Base-by-base conservation (phyloP, 345 rosid genomes). In the Odontarrhena argentea region DNA sequence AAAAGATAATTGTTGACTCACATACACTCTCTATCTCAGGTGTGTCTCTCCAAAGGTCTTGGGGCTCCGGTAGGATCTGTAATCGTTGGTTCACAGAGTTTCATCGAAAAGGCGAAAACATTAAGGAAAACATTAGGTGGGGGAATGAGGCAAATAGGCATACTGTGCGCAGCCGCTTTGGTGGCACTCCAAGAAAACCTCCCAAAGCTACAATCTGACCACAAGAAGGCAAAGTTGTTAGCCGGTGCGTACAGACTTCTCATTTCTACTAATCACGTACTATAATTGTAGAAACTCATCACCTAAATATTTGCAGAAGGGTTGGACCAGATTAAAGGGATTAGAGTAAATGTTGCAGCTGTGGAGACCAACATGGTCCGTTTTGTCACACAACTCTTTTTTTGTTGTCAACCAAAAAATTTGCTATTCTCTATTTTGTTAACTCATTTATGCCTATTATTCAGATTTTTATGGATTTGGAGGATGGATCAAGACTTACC, bases 51-150 rank as follows among this genome's bases (percentile, higher is more conserved):
- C 0, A 91, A 94, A 79, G 97, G 96, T 44, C 76, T 91, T 25
- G 99, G 97, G 41, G 99, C 99, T 63, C 97, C 97, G 0, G 88
- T 91, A 58, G 99, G 96, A 26, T 82, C 97, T 38, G 83, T 88
- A 36, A 82, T 94, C 72, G 96, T 94, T 47, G 96, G 99, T 54
- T 94, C 97, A 12, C 74, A 76, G 72, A 75, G 83, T 77, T 94
- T 94, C 62, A 81, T 91, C 18, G 75, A 81, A 34, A 87, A 86
- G 87, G 96, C 99, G 22, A 86, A 79, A 76, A 81, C 78, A 9
- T 79, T 94, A 7, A 78, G 96, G 77, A 94, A 94, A 77, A 82
- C 99, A 46, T 78, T 91, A 66, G 99, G 97, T 38, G 99, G 99
- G 26, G 97, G 97, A 55, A 91, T 94, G 99, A 81, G 97, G 71